phyloP scores from a whole-genome alignment of 352 stramenopile genomes.

The Phytophthora ohioensis region DNA sequence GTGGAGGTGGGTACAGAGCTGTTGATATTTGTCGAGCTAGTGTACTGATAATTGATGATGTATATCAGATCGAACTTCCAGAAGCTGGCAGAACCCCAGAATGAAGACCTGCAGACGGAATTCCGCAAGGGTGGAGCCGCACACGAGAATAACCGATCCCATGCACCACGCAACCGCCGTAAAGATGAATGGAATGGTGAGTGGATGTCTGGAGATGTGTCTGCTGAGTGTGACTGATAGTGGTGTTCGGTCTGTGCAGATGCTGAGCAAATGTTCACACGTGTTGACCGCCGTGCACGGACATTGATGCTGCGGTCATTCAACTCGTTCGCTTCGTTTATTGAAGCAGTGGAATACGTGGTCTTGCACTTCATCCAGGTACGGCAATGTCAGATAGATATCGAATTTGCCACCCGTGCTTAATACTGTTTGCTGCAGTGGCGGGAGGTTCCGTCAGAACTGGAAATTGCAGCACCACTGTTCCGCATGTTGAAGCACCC shows the following conservation, averaged over 20 bases:
- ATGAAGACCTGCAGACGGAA: conserved; percentile 73
- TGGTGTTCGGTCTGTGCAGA: conserved; percentile 40
- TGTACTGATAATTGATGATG: conserved; percentile 3
- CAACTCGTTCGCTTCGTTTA: conserved; percentile 69
- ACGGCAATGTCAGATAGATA: not conserved
- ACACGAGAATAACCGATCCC: conserved; percentile 41
- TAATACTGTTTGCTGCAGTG: conserved; percentile 50
- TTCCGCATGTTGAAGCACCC: conserved; percentile 68
- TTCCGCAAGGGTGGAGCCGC: conserved; percentile 74
- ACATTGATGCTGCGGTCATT: conserved; percentile 79
- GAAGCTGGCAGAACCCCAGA: conserved; percentile 80
- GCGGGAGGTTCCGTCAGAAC: conserved; percentile 73
- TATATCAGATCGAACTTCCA: conserved; percentile 81
- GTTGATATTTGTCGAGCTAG: not conserved
- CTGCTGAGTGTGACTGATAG: conserved; percentile 3
- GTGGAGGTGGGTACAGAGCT: conserved; percentile 60
- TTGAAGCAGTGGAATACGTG: conserved; percentile 82
- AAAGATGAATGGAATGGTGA: conserved; percentile 82
- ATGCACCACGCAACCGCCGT: conserved; percentile 52
- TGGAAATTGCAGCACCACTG: conserved; percentile 74
- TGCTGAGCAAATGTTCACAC: conserved; percentile 82
- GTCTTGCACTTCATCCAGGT: conserved; percentile 88
- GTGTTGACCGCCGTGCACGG: conserved; percentile 75
- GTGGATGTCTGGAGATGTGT: conserved; percentile 6
- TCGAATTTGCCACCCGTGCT: not conserved